These are phyloP conservation scores for Crithidia mellificae DNA, from an alignment of 208 protist genomes.

Conservation along the genomic window DNA sequence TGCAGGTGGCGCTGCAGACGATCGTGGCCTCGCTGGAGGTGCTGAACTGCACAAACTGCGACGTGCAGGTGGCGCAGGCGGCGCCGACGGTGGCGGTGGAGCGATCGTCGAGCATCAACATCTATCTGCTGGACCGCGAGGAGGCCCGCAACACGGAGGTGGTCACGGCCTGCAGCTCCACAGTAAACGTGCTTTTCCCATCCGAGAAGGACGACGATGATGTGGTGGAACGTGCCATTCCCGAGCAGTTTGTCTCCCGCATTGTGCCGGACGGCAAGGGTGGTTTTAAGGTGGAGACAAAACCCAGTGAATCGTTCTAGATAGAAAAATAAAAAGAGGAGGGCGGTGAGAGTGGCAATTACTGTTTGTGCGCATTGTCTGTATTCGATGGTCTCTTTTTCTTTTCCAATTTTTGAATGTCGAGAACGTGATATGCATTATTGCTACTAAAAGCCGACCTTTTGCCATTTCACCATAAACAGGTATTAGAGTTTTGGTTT, in stretches of 20 bases:
- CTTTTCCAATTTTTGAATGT: not conserved
- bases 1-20: conserved; percentile 69
- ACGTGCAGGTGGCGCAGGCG: conserved; percentile 65
- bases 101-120: conserved; percentile 59
- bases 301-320: conserved; percentile 43
- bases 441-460: too few relatives aligned
- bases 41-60: conserved; percentile 58
- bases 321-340: too few relatives aligned
- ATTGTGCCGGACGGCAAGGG: conserved; percentile 67
- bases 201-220: conserved; percentile 61
- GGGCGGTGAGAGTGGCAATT: too few relatives aligned
- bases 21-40: conserved; percentile 74
- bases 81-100: conserved; percentile 71
- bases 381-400: too few relatives aligned
- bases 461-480: too few relatives aligned
- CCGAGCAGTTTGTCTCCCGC: conserved; percentile 79
- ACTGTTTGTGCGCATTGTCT: too few relatives aligned
- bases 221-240: conserved; percentile 70
- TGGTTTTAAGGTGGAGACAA: conserved; percentile 68
- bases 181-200: conserved; percentile 77
- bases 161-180: conserved; percentile 71
- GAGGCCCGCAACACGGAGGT: conserved; percentile 69
- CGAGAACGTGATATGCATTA: not conserved
- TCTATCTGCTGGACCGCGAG: conserved; percentile 67
- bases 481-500: too few relatives aligned